phyloP scores from a whole-genome alignment of 139 green algal species.

The Chlamydomonas applanata region DNA sequence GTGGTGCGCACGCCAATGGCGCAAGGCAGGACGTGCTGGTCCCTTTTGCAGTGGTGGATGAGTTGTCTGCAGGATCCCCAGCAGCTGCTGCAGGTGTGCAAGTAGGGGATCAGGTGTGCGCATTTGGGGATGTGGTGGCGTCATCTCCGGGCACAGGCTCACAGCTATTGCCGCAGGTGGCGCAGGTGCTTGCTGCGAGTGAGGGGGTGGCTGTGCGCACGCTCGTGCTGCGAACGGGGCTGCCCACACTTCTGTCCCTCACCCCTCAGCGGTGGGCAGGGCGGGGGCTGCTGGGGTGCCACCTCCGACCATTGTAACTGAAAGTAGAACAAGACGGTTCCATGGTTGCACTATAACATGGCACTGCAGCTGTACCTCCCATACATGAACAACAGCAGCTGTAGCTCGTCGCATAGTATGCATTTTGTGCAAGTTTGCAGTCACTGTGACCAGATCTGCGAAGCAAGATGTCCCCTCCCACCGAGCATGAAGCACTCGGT shows the following conservation, averaged over 20 bases:
- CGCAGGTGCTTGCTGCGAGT: constrained; percentile 26
- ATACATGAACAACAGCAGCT: no score
- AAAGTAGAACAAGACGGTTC: no score
- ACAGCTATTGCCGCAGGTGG: constrained; percentile 30
- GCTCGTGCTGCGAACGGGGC: constrained; percentile 61
- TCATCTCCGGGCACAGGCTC: background rate
- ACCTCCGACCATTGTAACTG: constrained; percentile 38
- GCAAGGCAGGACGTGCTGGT: background rate
- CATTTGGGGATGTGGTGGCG: constrained; percentile 45
- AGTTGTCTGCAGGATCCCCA: constrained; percentile 61
- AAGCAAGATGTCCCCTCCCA: no score
- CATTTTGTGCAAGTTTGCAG: no score
- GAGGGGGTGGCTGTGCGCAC: constrained; percentile 48
- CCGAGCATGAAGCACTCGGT: no score
- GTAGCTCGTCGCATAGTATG: no score
- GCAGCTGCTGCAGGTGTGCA: constrained; percentile 58
- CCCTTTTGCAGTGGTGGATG: constrained; percentile 81
- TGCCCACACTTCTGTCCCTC: constrained; percentile 44
- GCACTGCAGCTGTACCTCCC: no score
- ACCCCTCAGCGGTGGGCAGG: constrained; percentile 62
- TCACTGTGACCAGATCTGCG: no score
- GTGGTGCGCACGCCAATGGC: background rate
- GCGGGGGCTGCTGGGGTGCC: constrained; percentile 73
- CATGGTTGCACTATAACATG: no score
- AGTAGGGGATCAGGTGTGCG: constrained; percentile 58